Evolutionary conservation across 2,329 filamentous ascomycete species (phyloP).

Genomic region (Cladosporium sphaerospermum): DNA sequence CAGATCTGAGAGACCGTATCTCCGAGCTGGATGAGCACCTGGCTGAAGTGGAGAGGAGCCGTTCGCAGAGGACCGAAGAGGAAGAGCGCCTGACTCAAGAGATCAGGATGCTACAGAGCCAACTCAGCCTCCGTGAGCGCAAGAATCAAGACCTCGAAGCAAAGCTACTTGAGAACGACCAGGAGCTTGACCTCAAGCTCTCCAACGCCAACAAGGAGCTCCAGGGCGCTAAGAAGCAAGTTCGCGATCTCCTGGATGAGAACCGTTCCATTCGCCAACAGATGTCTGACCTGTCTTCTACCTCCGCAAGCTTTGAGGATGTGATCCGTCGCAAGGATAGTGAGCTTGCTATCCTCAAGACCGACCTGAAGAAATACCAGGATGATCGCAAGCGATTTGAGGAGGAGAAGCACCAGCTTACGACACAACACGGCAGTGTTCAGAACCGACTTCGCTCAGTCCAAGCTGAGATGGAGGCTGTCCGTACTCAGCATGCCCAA

Average conservation of each 20-base stretch:
- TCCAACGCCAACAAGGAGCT: slow-evolving; percentile 73
- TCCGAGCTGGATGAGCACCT: slow-evolving; percentile 65
- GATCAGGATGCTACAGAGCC: slow-evolving; percentile 85
- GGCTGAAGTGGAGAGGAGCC: slow-evolving; percentile 61
- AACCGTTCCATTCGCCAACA: slow-evolving; percentile 79
- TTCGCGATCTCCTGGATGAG: slow-evolving; percentile 71
- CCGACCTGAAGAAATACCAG: slow-evolving; percentile 77
- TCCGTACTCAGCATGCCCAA: slow-evolving; percentile 76
- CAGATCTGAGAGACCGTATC: slow-evolving; percentile 61
- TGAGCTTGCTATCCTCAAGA: slow-evolving; percentile 76
- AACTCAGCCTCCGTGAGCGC: slow-evolving; percentile 79
- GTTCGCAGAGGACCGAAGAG: slow-evolving; percentile 67
- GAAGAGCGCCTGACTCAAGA: slow-evolving; percentile 75
- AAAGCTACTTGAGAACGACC: slow-evolving; percentile 76
- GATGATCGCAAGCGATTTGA: slow-evolving; percentile 73
- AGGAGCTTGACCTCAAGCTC: slow-evolving; percentile 83
- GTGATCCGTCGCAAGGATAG: slow-evolving; percentile 90
- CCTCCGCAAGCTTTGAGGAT: slow-evolving; percentile 92
- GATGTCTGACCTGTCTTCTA: slow-evolving; percentile 78
- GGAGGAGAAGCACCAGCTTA: slow-evolving; percentile 66
- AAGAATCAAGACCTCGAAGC: slow-evolving; percentile 83
- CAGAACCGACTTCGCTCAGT: slow-evolving; percentile 71
- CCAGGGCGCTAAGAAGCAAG: slow-evolving; percentile 63
- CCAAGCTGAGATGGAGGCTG: slow-evolving; percentile 80
- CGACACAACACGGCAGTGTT: slow-evolving; percentile 71